A percentile compares a stretch with the other conserved stretches of the same genome.
Evolutionary conservation across 495 filamentous ascomycete genomes (phyloP).

Genomic region (Penicillium pulvis): DNA sequence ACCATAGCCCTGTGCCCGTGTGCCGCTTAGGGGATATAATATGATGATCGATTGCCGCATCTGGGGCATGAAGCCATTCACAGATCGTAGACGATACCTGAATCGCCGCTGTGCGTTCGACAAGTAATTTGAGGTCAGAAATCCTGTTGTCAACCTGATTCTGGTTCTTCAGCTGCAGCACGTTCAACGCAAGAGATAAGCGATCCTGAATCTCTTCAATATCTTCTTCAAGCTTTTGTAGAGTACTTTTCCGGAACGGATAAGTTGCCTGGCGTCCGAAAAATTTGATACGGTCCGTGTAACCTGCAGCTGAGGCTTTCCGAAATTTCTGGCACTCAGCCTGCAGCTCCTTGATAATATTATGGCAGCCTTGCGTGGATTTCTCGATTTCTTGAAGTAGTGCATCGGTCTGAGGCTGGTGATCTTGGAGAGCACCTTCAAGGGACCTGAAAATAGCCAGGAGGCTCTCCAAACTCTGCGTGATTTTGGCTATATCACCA

Average conservation of each 20-base stretch:
- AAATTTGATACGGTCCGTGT: slow-evolving; percentile 1
- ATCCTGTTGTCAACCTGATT: slow-evolving; percentile 19
- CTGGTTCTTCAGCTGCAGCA: background rate
- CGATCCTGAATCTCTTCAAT: slow-evolving; percentile 30
- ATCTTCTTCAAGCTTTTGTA: slow-evolving; percentile 36
- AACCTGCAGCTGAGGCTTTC: slow-evolving; percentile 5
- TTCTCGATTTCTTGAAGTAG: slow-evolving; percentile 27
- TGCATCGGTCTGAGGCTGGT: slow-evolving; percentile 22
- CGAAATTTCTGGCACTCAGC: slow-evolving; percentile 26
- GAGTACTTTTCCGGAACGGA: slow-evolving; percentile 34
- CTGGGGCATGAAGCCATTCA: slow-evolving; percentile 34
- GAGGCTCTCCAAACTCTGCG: slow-evolving; percentile 22
- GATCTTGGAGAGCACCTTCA: slow-evolving; percentile 18
- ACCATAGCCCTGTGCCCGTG: slow-evolving; percentile 32
- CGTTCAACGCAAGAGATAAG: slow-evolving; percentile 23
- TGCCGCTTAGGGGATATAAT: slow-evolving; percentile 26
- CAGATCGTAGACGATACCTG: slow-evolving; percentile 31
- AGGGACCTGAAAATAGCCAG: slow-evolving; percentile 20
- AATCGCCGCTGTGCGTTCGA: slow-evolving; percentile 14
- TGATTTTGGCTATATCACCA: slow-evolving; percentile 18
- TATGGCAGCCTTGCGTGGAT: slow-evolving; percentile 23
- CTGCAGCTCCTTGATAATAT: slow-evolving; percentile 33
- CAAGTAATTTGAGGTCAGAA: slow-evolving; percentile 17
- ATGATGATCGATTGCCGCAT: slow-evolving; percentile 35
- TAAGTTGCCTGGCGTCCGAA: slow-evolving; percentile 27